Evolutionary conservation across 2,329 filamentous ascomycete genomes (phyloP).

Genomic region (Cladophialophora psammophila): DNA sequence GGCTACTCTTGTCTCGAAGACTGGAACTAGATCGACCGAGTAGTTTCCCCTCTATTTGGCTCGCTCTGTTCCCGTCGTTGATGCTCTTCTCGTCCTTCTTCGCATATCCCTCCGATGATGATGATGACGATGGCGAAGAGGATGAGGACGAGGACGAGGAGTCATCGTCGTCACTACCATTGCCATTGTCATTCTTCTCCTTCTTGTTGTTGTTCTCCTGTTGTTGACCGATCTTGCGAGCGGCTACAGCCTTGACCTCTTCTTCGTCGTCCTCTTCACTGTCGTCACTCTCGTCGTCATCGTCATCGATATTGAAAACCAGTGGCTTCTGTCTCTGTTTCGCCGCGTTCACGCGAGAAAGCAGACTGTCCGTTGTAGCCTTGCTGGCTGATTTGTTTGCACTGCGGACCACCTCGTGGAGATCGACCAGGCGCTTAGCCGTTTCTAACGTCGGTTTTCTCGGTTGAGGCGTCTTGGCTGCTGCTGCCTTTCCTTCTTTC

Average conservation of each 20-base stretch:
- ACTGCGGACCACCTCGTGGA: conserved; percentile 16
- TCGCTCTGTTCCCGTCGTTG: not conserved
- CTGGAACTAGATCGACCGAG: conserved; percentile 21
- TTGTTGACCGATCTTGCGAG: not conserved
- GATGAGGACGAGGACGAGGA: conserved; percentile 10
- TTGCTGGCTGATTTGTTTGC: conserved; percentile 11
- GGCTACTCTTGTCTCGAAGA: conserved; percentile 27
- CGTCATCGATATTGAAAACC: conserved; percentile 22
- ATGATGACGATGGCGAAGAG: not conserved
- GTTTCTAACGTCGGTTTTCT: conserved; percentile 16
- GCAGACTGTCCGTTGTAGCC: conserved; percentile 4
- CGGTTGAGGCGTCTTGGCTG: conserved; percentile 6
- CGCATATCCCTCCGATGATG: not conserved
- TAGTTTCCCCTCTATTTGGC: not conserved
- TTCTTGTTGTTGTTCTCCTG: not conserved
- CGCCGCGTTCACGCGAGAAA: conserved; percentile 2
- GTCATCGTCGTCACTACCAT: not conserved
- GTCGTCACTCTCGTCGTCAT: conserved; percentile 22
- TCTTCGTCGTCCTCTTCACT: conserved; percentile 17
- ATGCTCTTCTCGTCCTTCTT: not conserved
- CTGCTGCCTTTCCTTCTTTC: conserved; percentile 12
- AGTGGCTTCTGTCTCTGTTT: conserved; percentile 16
- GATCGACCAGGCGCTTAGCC: conserved; percentile 20
- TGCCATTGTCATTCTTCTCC: not conserved
- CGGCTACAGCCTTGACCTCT: not conserved